phyloP scores from a whole-genome alignment of 768 basidiomycete genomes.

The Hypsizygus marmoreus region DNA sequence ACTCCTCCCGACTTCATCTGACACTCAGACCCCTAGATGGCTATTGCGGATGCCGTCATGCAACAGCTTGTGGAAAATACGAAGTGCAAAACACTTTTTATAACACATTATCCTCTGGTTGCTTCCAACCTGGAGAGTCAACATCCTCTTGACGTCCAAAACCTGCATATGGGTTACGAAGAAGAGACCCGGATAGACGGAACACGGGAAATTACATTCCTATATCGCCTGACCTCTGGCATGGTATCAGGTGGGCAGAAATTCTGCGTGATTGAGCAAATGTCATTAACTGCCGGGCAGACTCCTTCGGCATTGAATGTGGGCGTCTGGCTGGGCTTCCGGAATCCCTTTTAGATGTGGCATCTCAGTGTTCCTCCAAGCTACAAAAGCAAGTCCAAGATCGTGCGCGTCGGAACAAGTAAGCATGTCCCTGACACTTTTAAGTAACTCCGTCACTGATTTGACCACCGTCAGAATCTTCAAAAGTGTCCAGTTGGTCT shows the following conservation, averaged over 20 bases:
- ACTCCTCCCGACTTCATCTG: no score
- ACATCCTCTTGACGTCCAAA: slow-evolving; percentile 64
- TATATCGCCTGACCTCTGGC: slow-evolving; percentile 76
- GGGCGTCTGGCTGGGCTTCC: slow-evolving; percentile 86
- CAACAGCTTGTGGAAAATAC: slow-evolving; percentile 62
- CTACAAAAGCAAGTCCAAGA: slow-evolving; percentile 57
- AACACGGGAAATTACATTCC: slow-evolving; percentile 78
- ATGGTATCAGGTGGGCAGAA: slow-evolving; percentile 54
- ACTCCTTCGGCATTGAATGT: slow-evolving; percentile 93
- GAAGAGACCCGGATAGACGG: slow-evolving; percentile 72
- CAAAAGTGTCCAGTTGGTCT: slow-evolving; percentile 14
- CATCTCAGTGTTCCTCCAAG: slow-evolving; percentile 52
- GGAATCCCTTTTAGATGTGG: slow-evolving; percentile 62
- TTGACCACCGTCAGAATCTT: slow-evolving; percentile 6
- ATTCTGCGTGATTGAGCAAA: background rate
- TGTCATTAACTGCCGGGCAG: slow-evolving; percentile 25
- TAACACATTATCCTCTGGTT: slow-evolving; percentile 91
- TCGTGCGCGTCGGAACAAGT: slow-evolving; percentile 55
- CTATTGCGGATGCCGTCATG: slow-evolving; percentile 82
- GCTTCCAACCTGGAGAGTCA: slow-evolving; percentile 65
- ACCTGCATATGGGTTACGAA: slow-evolving; percentile 86
- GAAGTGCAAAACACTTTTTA: slow-evolving; percentile 81
- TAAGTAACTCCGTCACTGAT: background rate
- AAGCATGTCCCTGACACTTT: slow-evolving; percentile 12
- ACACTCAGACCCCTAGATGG: no score